phyloP scores from a whole-genome alignment of 495 filamentous ascomycete species.

The Xeromyces bisporus region DNA sequence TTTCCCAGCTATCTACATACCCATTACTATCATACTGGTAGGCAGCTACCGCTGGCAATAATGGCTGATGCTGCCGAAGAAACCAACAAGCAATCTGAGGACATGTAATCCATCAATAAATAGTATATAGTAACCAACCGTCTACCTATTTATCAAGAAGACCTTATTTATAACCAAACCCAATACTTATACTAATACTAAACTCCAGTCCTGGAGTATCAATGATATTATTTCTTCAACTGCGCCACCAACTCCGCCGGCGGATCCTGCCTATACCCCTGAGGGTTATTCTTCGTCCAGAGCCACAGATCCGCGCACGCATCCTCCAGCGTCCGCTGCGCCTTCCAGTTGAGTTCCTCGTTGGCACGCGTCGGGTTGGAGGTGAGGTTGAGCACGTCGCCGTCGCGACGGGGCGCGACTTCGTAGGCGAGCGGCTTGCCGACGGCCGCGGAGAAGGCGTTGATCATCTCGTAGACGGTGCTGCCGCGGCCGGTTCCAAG shows the following conservation, averaged over 20 bases:
- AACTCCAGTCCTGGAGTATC: no score
- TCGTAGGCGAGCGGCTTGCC: conserved; percentile 76
- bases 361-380: conserved; percentile 79
- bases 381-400: conserved; percentile 89
- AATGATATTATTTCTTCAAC: conserved; percentile 44
- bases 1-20: no score
- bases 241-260: conserved; percentile 65
- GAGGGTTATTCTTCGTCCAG: conserved; percentile 89
- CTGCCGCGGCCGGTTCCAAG: conserved; percentile 87
- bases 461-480: conserved; percentile 95
- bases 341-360: conserved; percentile 82
- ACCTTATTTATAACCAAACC: no score
- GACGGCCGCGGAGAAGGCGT: conserved; percentile 74
- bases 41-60: no score
- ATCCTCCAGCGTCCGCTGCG: conserved; percentile 74
- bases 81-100: no score
- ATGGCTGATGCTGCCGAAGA: no score
- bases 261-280: conserved; percentile 81
- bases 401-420: conserved; percentile 63
- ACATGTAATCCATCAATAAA: no score
- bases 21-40: no score
- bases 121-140: no score
- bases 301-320: conserved; percentile 90
- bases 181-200: no score
- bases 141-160: no score